phyloP scores from a whole-genome alignment of 2,329 filamentous ascomycete species.

The Bipolaris victoriae region DNA sequence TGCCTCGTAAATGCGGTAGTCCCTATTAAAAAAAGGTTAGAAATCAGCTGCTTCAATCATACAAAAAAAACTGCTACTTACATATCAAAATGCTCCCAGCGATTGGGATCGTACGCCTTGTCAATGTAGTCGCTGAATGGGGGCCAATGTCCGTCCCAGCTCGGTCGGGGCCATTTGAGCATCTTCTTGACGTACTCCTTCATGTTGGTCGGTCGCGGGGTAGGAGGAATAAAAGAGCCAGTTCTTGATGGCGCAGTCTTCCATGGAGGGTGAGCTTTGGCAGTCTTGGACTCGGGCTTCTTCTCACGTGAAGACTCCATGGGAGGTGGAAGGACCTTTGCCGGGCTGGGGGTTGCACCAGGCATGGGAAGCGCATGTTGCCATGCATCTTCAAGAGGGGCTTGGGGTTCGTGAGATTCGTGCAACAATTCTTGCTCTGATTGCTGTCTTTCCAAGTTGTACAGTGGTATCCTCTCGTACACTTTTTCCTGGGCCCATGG shows the following conservation, averaged over 20 bases:
- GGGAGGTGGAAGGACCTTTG: conserved; percentile 4
- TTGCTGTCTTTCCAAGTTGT: conserved; percentile 18
- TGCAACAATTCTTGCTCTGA: conserved; percentile 21
- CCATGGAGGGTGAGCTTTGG: conserved; percentile 34
- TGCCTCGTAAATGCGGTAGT: conserved; percentile 49
- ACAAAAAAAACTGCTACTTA: conserved; percentile 16
- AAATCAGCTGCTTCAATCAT: neutral
- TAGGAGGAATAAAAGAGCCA: conserved; percentile 22
- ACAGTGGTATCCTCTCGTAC: conserved; percentile 37
- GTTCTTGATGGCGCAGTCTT: conserved; percentile 26
- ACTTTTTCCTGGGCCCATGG: conserved; percentile 34
- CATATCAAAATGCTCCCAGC: conserved; percentile 55
- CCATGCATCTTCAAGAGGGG: conserved; percentile 32
- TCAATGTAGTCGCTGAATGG: conserved; percentile 52
- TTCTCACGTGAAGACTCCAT: conserved; percentile 8
- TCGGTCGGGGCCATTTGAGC: conserved; percentile 51
- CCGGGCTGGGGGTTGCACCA: conserved; percentile 5
- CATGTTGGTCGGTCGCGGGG: conserved; percentile 30
- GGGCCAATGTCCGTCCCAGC: conserved; percentile 52
- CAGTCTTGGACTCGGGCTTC: conserved; percentile 1
- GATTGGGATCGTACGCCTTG: conserved; percentile 55
- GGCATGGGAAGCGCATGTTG: conserved; percentile 27
- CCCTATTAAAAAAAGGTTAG: conserved; percentile 29
- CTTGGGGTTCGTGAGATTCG: conserved; percentile 16
- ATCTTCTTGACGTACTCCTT: conserved; percentile 51